A percentile compares a stretch with the other conserved stretches of the same genome.
phyloP scores from a whole-genome alignment of 2,329 filamentous ascomycete species.

The Xylaria sp. region DNA sequence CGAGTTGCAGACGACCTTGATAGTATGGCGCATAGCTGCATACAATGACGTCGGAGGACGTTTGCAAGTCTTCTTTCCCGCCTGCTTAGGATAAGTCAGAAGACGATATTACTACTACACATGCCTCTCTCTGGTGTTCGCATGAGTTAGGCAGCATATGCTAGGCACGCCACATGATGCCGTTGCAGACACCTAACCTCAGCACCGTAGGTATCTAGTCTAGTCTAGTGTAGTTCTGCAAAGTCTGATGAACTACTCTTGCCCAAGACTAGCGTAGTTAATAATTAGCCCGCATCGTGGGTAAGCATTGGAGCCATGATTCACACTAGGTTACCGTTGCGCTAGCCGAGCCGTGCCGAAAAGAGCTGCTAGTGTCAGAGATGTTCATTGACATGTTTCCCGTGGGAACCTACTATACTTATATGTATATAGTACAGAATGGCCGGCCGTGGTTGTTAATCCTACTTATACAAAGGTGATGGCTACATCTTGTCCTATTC shows the following conservation, averaged over 20 bases:
- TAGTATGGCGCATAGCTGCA: neutral
- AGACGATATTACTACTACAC: neutral
- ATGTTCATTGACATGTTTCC: neutral
- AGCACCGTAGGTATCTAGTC: neutral
- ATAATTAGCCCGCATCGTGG: slow-evolving; percentile 5
- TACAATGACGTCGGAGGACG: neutral
- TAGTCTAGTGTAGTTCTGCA: slow-evolving; percentile 8
- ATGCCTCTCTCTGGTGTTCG: neutral
- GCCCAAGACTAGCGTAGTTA: neutral
- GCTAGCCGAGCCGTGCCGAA: slow-evolving; percentile 16
- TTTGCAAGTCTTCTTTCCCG: neutral
- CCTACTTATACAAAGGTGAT: neutral
- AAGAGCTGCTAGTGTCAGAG: neutral
- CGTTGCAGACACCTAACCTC: neutral
- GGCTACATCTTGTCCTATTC: neutral
- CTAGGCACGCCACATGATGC: neutral
- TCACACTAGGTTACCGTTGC: slow-evolving; percentile 6
- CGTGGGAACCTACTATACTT: too few relatives aligned
- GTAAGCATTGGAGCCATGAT: neutral
- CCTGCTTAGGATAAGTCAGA: neutral
- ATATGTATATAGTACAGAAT: slow-evolving; percentile 2
- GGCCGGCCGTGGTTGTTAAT: neutral
- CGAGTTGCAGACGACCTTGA: neutral
- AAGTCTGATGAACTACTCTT: slow-evolving; percentile 5
- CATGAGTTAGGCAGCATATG: slow-evolving; percentile 6